Conservation (phyloP, 306 rosid genomes). For the Cercis canadensis region DNA sequence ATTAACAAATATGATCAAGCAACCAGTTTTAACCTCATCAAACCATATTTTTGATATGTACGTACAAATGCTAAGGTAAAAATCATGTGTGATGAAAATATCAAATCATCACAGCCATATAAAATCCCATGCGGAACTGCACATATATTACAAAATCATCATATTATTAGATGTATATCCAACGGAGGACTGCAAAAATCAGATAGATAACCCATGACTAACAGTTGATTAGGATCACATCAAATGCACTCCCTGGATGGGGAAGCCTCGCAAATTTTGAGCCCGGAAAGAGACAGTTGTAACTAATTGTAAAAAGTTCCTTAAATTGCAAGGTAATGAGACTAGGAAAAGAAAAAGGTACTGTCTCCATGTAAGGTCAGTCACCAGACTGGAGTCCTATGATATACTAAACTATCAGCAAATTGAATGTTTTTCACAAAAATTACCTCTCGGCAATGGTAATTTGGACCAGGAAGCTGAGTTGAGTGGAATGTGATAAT, state of each 20-base stretch:
- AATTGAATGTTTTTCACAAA: background rate
- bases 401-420: no score
- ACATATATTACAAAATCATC: no score
- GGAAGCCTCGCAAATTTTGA: slow-evolving; percentile 92
- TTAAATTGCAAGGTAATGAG: no score
- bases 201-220: slow-evolving; percentile 37
- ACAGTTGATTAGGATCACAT: slow-evolving; percentile 85
- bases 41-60: slow-evolving; percentile 57
- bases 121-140: slow-evolving; percentile 55
- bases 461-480: slow-evolving; percentile 94
- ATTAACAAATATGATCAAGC: background rate
- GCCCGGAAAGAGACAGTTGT: slow-evolving; percentile 60
- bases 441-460: slow-evolving; percentile 79
- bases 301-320: slow-evolving; percentile 15
- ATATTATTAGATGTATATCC: no score
- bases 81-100: slow-evolving; percentile 67
- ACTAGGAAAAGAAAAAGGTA: no score
- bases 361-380: no score
- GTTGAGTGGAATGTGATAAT: slow-evolving; percentile 81
- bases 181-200: no score
- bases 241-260: slow-evolving; percentile 74
- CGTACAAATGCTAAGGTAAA: slow-evolving; percentile 56
- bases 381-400: no score
- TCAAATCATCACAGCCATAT: slow-evolving; percentile 64
- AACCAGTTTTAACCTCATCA: slow-evolving; percentile 44